Evolutionary conservation across 2,329 filamentous ascomycete species (phyloP).

Genomic region (Trichoderma sp.): DNA sequence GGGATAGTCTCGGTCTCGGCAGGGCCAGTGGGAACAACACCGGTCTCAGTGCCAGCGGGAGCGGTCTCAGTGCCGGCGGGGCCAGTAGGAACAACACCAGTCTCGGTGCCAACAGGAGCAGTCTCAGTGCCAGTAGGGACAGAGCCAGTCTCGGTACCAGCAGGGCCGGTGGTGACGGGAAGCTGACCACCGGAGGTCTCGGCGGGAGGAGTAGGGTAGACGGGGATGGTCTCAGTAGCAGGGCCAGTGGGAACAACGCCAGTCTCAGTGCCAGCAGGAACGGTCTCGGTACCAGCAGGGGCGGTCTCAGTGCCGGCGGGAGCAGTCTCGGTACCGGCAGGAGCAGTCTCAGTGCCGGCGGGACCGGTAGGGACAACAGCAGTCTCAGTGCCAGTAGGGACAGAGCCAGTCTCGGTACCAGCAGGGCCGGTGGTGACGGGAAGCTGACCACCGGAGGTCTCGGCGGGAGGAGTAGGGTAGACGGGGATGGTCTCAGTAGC

Average conservation of each 20-base stretch:
- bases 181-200: neutral
- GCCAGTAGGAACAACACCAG: neutral
- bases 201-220: slow-evolving; percentile 26
- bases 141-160: slow-evolving; percentile 3
- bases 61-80: neutral
- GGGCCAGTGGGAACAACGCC: neutral
- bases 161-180: slow-evolving; percentile 19
- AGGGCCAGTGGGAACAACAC: neutral
- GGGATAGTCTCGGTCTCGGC: slow-evolving; percentile 2
- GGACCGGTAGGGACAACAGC: no score
- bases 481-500: neutral
- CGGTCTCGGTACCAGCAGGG: no score
- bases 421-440: slow-evolving; percentile 20
- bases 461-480: slow-evolving; percentile 26
- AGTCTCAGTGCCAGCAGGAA: neutral
- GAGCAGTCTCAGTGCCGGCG: no score
- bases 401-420: neutral
- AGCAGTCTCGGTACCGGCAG: no score
- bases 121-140: no score
- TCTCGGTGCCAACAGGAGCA: no score
- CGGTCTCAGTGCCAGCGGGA: neutral
- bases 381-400: no score
- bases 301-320: no score
- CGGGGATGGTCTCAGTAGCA: neutral
- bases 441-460: neutral